phyloP scores from a whole-genome alignment of 768 basidiomycete genomes.

The Jaapia argillacea region DNA sequence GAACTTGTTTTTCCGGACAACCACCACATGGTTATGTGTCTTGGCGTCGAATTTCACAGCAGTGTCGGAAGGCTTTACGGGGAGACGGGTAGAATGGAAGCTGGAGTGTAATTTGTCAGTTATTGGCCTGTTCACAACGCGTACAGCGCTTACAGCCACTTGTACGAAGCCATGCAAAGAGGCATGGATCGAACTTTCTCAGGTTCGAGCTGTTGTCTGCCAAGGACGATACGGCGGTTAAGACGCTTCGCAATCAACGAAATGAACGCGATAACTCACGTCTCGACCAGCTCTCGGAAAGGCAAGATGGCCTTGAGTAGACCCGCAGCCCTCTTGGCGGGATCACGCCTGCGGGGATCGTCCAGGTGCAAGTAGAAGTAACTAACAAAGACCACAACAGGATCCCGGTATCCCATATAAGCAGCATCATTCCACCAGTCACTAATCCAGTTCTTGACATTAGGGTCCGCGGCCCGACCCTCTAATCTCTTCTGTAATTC shows the following conservation, averaged over 20 bases:
- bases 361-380: conserved; percentile 90
- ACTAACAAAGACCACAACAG: conserved; percentile 86
- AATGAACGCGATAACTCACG: conserved; percentile 32
- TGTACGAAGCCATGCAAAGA: conserved; percentile 89
- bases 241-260: no score
- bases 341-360: conserved; percentile 41
- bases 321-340: conserved; percentile 68
- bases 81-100: conserved; percentile 91
- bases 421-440: conserved; percentile 99
- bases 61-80: conserved; percentile 72
- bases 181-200: conserved; percentile 75
- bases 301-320: conserved; percentile 79
- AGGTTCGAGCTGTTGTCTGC: conserved; percentile 71
- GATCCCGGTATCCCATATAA: conserved; percentile 81
- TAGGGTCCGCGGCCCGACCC: conserved; percentile 54
- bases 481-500: conserved; percentile 74
- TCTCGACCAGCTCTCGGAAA: conserved; percentile 79
- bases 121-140: background rate
- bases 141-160: conserved; percentile 59
- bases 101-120: conserved; percentile 22
- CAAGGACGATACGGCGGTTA: background rate
- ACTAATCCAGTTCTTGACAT: conserved; percentile 72
- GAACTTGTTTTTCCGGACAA: conserved; percentile 86
- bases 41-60: conserved; percentile 71
- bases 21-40: conserved; percentile 79